A percentile compares a stretch with the other conserved stretches of the same genome.
These are phyloP conservation scores for Cephalotrichum gorgonifer DNA, from an alignment of 2,329 filamentous ascomycete genomes.

Conservation along the genomic window DNA sequence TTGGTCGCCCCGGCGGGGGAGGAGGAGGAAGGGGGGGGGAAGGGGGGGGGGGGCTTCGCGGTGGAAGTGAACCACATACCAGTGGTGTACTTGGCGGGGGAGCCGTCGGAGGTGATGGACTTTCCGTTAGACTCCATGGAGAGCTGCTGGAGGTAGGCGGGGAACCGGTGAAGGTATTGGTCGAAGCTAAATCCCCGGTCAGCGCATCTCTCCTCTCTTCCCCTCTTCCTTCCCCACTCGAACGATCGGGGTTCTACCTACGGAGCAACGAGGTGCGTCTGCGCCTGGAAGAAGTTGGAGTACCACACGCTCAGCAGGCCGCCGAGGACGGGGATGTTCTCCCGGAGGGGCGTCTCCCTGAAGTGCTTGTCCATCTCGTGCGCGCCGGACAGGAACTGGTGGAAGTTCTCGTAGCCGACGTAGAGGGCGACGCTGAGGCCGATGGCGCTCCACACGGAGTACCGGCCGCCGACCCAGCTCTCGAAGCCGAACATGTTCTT, in stretches of 20 bases:
- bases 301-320: conserved; percentile 97
- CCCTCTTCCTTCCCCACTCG: neutral
- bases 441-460: conserved; percentile 98
- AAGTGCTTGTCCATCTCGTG: conserved; percentile 99
- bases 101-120: conserved; percentile 79
- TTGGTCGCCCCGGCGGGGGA: neutral
- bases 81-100: conserved; percentile 94
- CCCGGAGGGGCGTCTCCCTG: conserved; percentile 74
- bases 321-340: conserved; percentile 91
- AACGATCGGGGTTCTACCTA: conserved; percentile 34
- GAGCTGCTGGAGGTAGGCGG: conserved; percentile 95
- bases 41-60: conserved; percentile 9
- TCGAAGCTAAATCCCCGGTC: no score
- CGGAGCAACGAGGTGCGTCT: conserved; percentile 95
- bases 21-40: neutral
- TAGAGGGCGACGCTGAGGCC: conserved; percentile 89
- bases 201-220: conserved; percentile 3
- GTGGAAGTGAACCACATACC: no score
- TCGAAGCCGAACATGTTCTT: conserved; percentile 99
- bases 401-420: conserved; percentile 96
- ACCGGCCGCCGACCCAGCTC: conserved; percentile 95
- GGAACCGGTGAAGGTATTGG: conserved; percentile 98
- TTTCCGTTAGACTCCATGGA: conserved; percentile 99
- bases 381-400: conserved; percentile 87
- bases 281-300: conserved; percentile 95